These are phyloP conservation scores for Trypanosoma rangeli DNA, from an alignment of 208 protist genomes.

Conservation along the genomic window DNA sequence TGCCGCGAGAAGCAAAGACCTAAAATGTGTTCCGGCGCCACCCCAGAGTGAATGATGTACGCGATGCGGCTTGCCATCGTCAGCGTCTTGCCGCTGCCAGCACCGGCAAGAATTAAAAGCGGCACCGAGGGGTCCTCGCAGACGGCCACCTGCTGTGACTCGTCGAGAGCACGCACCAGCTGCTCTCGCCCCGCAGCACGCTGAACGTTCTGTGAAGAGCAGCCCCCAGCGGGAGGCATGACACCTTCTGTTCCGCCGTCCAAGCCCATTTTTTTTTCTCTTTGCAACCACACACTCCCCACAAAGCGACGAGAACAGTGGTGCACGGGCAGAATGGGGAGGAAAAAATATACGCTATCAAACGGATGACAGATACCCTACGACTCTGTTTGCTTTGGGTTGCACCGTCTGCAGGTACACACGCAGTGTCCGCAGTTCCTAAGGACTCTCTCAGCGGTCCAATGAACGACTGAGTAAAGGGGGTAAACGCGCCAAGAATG, in stretches of 20 bases:
- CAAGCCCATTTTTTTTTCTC: neutral
- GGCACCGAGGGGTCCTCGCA: slow-evolving; percentile 37
- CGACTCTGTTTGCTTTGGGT: neutral
- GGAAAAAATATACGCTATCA: no score
- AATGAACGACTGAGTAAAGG: neutral
- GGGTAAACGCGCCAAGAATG: slow-evolving; percentile 4
- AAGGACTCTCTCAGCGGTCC: neutral
- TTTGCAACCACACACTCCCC: neutral
- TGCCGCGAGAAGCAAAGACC: slow-evolving; percentile 87
- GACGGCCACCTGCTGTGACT: slow-evolving; percentile 51
- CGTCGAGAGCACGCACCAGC: slow-evolving; percentile 41
- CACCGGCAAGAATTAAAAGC: slow-evolving; percentile 74
- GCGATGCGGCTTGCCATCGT: slow-evolving; percentile 83
- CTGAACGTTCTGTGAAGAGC: neutral
- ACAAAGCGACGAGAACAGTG: neutral
- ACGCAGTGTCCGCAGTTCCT: neutral
- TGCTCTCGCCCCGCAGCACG: neutral
- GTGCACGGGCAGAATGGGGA: no score
- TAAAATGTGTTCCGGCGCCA: slow-evolving; percentile 68
- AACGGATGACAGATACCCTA: neutral
- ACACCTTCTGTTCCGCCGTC: neutral
- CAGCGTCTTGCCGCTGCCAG: slow-evolving; percentile 89
- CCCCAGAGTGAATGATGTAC: slow-evolving; percentile 46
- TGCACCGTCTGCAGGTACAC: neutral
- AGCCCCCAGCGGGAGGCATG: neutral